Base-by-base conservation (phyloP, 148 eudicot genomes). In the Cornus controversa region DNA sequence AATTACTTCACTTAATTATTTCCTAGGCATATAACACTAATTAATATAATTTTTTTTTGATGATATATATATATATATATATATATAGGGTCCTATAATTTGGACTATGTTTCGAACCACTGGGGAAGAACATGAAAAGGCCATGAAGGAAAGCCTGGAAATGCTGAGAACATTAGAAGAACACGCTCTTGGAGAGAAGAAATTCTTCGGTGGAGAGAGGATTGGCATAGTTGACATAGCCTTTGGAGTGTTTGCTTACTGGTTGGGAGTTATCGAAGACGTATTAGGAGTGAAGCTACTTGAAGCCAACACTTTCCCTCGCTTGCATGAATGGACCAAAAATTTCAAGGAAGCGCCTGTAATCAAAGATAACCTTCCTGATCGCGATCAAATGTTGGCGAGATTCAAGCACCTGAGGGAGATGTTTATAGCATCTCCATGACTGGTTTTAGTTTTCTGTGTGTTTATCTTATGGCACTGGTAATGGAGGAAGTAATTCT, bases 81-180 rank as follows among this genome's bases (percentile, higher is more conserved):
- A 7, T 1, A 42, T 66, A 66, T 9, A 82, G 85, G 79, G 69
- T 47, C 24, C 68, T 10, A 13, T 69, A 3, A 23, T 79, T 24
- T 79, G 79, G 79, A 79, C 40, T n/a, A 5, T 78, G 2, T 76
- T 70, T 25, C 18, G 63, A 7, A 66, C 62, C 6, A 45, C 23
- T 3, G 82, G 82, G 24, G 79, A 75, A 24, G 79, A 82, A 18
- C 76, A 69, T 23, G 81, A 79, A 69, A 82, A 78, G 22, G 81
- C 75, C 18, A 74, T 20, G 70, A 36, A 78, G 18, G 85, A 74
- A 15, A 15, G 58, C 26, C 57, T 82, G 78, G 85, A 66, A 27
- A 72, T 73, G 80, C 53, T 81, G 40, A 68, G 14, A 68, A 68
- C 74, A 8, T 22, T 77, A 24, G 84, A 81, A 81, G 76, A 79